Evolutionary conservation across 1,284 basidiomycete genomes (phyloP), one percentile per base, ranked within the genome.

Genomic region (Malassezia brasiliensis): DNA sequence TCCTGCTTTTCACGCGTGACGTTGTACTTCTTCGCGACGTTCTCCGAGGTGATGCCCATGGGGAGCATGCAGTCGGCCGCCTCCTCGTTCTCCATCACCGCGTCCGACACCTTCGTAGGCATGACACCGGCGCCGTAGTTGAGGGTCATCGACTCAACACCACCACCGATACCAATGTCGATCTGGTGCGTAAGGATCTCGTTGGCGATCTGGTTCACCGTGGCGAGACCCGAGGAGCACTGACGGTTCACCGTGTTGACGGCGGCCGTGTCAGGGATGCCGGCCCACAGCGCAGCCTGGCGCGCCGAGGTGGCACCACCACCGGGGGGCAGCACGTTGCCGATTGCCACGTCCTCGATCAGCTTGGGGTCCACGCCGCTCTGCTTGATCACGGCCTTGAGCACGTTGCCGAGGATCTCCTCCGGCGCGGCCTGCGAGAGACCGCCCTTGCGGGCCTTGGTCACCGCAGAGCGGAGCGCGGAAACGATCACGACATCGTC

Each of bases 21-120:
- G 63, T 80, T 78, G 77, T 81, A 90, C 61, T 88, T 81, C 41
- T 79, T 77, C 19, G 90, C 88, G 61, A 96, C 91, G 56, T 96
- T 96, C 79, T 96, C 93, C 22, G 89, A 94, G 47, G 90, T 93
- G 78, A 90, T 85, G 62, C 91, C 90, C 90, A 96, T 96, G 52
- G 93, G 93, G 62, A 93, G 81, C 19, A 93, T 80, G 77, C 91
- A 96, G 80, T 98, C 90, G 58, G 85, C 83, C 2, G 94, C 83
- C 70, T 90, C 85, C 66, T 85, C 80, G 77, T 82, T 83, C 60
- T 82, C 77, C 64, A 91, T 81, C 47, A 96, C 83, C 40, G 81
- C 81, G 32, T 93, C 86, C 10, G 89, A 90, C 78, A 83, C 85
- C 66, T 83, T 82, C 55, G 83, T 79, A 49, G 83, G 86, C 76